phyloP scores from a whole-genome alignment of 208 protist genomes.

The Wallacemonas collosoma region DNA sequence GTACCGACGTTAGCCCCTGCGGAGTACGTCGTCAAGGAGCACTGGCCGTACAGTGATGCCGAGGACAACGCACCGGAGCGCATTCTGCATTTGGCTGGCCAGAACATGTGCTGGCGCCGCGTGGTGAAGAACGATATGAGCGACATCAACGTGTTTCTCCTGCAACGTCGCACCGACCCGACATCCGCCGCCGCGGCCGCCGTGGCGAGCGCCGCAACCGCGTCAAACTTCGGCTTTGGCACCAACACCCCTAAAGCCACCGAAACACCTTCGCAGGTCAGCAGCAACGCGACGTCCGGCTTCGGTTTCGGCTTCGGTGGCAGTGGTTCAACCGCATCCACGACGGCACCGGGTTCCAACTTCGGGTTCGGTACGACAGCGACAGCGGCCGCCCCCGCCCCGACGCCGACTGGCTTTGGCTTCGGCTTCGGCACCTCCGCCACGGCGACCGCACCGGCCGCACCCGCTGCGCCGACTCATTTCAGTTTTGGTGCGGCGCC shows the following conservation, averaged over 20 bases:
- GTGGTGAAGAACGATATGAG: constrained; percentile 71
- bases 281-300: constrained; percentile 14
- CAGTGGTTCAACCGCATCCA: no score
- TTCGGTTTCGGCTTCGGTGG: constrained; percentile 8
- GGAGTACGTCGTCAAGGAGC: constrained; percentile 86
- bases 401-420: constrained; percentile 23
- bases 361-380: constrained; percentile 22
- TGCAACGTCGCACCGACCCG: constrained; percentile 47
- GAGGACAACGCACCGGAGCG: constrained; percentile 90
- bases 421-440: constrained; percentile 37
- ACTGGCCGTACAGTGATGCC: constrained; percentile 85
- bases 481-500: constrained; percentile 9
- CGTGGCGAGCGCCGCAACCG: constrained; percentile 14
- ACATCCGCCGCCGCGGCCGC: not conserved
- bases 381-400: not conserved
- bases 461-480: not conserved
- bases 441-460: constrained; percentile 1
- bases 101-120: constrained; percentile 76
- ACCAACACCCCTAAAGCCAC: not conserved
- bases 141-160: constrained; percentile 75
- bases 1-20: constrained; percentile 69
- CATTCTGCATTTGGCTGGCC: constrained; percentile 68
- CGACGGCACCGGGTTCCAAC: constrained; percentile 37
- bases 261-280: not conserved
- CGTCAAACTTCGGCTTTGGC: constrained; percentile 46